Evolutionary conservation across 257 asterid species (phyloP).

Genomic region (Mentha longifolia): DNA sequence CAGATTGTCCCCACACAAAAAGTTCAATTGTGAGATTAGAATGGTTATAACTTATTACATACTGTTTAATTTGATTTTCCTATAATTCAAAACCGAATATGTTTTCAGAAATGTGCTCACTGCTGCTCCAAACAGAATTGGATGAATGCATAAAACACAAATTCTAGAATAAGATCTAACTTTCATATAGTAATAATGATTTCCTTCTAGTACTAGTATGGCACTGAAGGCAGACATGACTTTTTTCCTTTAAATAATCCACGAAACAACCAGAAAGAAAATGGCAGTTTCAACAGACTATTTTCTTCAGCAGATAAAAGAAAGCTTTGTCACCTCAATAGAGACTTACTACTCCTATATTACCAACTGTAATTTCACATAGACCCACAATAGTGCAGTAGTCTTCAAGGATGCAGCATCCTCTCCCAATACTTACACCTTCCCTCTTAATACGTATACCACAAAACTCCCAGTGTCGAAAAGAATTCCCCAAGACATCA

Average conservation of each 20-base stretch:
- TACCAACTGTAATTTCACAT: constrained; percentile 26
- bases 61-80: too few relatives aligned
- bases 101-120: too few relatives aligned
- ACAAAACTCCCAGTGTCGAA: constrained; percentile 29
- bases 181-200: not conserved
- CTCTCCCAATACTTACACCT: constrained; percentile 18
- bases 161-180: too few relatives aligned
- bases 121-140: too few relatives aligned
- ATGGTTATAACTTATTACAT: too few relatives aligned
- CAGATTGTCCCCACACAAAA: too few relatives aligned
- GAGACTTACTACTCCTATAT: constrained; percentile 40
- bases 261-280: not conserved
- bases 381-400: constrained; percentile 14
- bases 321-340: constrained; percentile 42
- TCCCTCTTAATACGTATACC: constrained; percentile 32
- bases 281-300: not conserved
- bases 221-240: too few relatives aligned
- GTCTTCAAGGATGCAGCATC: constrained; percentile 16
- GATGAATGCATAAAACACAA: too few relatives aligned
- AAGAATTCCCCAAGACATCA: constrained; percentile 30
- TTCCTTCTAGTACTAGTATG: not conserved
- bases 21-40: too few relatives aligned
- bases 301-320: constrained; percentile 17
- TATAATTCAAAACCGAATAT: too few relatives aligned
- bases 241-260: not conserved